Percentiles rank a stretch among this genome's conserved stretches.
These are phyloP conservation scores for Melampsora americana DNA, from an alignment of 1,284 basidiomycete genomes.

Conservation along the genomic window DNA sequence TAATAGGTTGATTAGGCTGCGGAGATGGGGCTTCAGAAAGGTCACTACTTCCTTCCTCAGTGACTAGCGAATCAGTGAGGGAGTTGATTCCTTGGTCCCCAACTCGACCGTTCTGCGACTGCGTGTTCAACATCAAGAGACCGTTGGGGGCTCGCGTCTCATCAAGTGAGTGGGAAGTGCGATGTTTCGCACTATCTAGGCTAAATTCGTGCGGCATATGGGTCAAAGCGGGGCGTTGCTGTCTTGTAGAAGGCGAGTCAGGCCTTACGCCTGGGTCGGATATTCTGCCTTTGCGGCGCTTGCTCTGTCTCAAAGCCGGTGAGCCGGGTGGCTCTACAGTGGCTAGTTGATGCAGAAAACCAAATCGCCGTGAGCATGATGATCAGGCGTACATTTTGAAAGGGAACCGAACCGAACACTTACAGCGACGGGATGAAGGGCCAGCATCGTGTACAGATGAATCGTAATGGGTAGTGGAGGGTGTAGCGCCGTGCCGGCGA, in stretches of 20 bases:
- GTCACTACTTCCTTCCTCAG: conserved; percentile 33
- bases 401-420: neutral
- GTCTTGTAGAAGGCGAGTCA: neutral
- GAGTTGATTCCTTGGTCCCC: neutral
- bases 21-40: conserved; percentile 33
- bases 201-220: conserved; percentile 1
- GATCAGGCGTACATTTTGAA: neutral
- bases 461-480: conserved; percentile 16
- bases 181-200: neutral
- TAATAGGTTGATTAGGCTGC: neutral
- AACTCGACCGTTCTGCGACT: neutral
- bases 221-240: conserved; percentile 26
- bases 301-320: conserved; percentile 9
- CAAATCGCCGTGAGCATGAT: neutral
- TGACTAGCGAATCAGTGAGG: neutral
- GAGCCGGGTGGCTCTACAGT: conserved; percentile 8
- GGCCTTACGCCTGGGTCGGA: conserved; percentile 13
- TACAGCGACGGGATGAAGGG: conserved; percentile 12
- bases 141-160: neutral
- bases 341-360: neutral
- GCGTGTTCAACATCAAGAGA: neutral
- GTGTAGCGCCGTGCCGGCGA: conserved; percentile 17
- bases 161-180: neutral
- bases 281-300: conserved; percentile 13
- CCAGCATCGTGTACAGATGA: conserved; percentile 3